phyloP scores from a whole-genome alignment of 2,329 filamentous ascomycete genomes.

The Aspergillus candidus region DNA sequence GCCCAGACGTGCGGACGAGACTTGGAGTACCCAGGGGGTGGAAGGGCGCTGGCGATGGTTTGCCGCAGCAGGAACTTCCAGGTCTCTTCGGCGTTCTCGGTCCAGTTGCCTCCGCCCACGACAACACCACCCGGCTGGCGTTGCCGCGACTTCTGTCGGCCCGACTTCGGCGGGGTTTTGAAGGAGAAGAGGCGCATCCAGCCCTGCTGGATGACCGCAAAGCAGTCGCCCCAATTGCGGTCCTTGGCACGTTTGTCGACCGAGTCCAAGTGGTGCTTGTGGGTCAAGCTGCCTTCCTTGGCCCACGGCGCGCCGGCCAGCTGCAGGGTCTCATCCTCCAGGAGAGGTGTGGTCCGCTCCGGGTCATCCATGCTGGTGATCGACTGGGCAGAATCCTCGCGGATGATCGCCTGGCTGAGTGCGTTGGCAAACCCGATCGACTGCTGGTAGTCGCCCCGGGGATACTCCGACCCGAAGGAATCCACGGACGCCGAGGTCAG shows the following conservation, averaged over 20 bases:
- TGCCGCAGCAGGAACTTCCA: slow-evolving; percentile 84
- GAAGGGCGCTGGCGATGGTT: slow-evolving; percentile 83
- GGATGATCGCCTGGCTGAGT: slow-evolving; percentile 90
- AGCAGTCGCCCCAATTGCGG: slow-evolving; percentile 88
- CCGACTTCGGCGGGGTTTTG: slow-evolving; percentile 66
- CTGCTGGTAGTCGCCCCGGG: slow-evolving; percentile 79
- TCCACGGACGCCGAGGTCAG: slow-evolving; percentile 89
- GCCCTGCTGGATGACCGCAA: slow-evolving; percentile 92
- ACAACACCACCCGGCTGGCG: slow-evolving; percentile 55
- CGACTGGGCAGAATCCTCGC: slow-evolving; percentile 59
- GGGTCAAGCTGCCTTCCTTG: slow-evolving; percentile 91
- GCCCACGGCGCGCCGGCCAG: slow-evolving; percentile 94
- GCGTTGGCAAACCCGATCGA: slow-evolving; percentile 97
- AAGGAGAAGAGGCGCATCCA: slow-evolving; percentile 94
- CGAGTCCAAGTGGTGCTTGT: slow-evolving; percentile 92
- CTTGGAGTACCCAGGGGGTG: slow-evolving; percentile 88
- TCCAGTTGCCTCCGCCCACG: slow-evolving; percentile 96
- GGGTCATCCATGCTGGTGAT: slow-evolving; percentile 54
- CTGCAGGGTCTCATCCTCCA: slow-evolving; percentile 89
- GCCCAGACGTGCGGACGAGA: slow-evolving; percentile 89
- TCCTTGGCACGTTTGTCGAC: slow-evolving; percentile 90
- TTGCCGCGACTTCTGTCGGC: slow-evolving; percentile 55
- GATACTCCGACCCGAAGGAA: slow-evolving; percentile 72
- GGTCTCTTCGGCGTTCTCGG: slow-evolving; percentile 86
- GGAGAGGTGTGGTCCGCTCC: slow-evolving; percentile 56